phyloP scores from a whole-genome alignment of 2,329 filamentous ascomycete species.

The Pleoardoris graminearum region DNA sequence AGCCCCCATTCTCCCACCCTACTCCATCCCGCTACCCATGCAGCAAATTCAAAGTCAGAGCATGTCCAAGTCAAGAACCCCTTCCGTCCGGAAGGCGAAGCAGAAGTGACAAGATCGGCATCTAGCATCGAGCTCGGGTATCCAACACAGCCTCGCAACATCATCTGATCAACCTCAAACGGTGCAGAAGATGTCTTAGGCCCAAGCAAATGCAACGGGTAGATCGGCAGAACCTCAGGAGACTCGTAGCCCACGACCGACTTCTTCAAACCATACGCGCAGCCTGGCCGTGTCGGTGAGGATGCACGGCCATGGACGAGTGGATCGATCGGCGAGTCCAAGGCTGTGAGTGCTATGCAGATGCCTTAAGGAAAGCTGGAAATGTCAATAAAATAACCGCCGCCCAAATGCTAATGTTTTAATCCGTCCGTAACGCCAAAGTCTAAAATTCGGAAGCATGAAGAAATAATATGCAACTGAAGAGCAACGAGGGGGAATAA shows the following conservation, averaged over 20 bases:
- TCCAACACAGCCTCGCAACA: slow-evolving; percentile 1
- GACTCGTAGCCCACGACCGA: background rate
- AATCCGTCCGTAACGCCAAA: slow-evolving; percentile 14
- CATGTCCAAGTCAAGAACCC: background rate
- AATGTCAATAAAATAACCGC: background rate
- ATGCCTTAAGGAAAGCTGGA: slow-evolving; percentile 1
- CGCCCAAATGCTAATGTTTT: slow-evolving; percentile 18
- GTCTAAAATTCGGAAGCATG: slow-evolving; percentile 8
- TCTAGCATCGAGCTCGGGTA: slow-evolving; percentile 5
- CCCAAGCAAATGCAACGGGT: background rate
- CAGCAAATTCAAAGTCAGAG: slow-evolving; percentile 4
- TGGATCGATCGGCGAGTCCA: background rate
- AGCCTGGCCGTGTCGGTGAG: background rate
- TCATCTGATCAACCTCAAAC: background rate
- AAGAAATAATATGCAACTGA: slow-evolving; percentile 14
- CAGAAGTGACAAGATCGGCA: background rate
- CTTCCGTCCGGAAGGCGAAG: background rate
- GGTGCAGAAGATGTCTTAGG: background rate
- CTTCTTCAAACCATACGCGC: background rate
- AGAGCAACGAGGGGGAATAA: slow-evolving; percentile 28
- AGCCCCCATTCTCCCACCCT: background rate
- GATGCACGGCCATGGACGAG: background rate
- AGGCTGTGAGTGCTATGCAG: background rate
- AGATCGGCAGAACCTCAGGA: background rate
- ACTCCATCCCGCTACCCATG: slow-evolving; percentile 8